Base-by-base conservation (phyloP, 2,329 filamentous ascomycete species). In the Mollisia scopiformis region DNA sequence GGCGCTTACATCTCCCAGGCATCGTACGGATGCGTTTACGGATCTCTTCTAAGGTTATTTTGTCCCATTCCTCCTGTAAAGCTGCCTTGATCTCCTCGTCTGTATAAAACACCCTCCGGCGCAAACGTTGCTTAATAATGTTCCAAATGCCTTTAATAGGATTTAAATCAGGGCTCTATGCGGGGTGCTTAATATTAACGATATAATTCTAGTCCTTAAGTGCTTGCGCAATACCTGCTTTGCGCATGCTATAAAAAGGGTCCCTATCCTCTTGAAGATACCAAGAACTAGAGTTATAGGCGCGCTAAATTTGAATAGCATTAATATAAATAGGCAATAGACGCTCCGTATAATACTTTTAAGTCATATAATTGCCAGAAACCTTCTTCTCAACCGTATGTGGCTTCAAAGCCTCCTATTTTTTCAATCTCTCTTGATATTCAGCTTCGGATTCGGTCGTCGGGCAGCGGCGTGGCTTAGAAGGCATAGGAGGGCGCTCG, bases 51-150 rank as follows among this genome's bases (percentile, higher is more conserved):
- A 60, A 55, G 7, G 25, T 62, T 50, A 65, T 57, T 41, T 62
- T 65, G 19, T 46, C 14, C 31, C 19, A 65, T 62, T 65, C 33
- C 43, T 65, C 55, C 50, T 62, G 28, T 31, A 62, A 35, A 33
- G 30, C 27, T 16, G 16, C 51, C 27, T 58, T 61, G 7, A 64
- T 54, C 16, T 63, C 60, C n/a, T 65, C 39, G 37, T 64, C 57
- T 3, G 35, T 39, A 61, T 63, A 21, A 30, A 61, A 64, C 10
- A 61, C 51, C 55, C 37, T 61, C 16, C 39, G 19, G 8, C 39
- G 46, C 35, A 64, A 53, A 25, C 57, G 33, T 57, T 57, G 27
- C 27, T 65, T 65, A 33, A 64, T 27, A 55, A 64, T 64, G 58
- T 43, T 52, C 59, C 28, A 64, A 52, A 27, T 33, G 23, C 8